These are phyloP conservation scores for Candida taoyuanica DNA, from an alignment of 805 yeast species.

Conservation along the genomic window DNA sequence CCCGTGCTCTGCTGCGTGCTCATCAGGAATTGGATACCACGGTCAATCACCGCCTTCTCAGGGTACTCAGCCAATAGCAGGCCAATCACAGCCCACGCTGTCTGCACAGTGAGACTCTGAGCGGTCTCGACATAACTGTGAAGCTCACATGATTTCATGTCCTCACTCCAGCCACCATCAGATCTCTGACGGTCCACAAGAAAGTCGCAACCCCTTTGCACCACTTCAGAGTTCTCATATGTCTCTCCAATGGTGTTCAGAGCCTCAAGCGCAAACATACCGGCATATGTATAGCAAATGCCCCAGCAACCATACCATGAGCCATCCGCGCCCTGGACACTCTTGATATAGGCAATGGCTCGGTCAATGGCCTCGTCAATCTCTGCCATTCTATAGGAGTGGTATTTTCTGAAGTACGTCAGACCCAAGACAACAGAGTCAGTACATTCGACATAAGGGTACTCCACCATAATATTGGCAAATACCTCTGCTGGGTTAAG, in stretches of 20 bases:
- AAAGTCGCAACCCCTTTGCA: constrained; percentile 80
- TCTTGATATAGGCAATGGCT: constrained; percentile 69
- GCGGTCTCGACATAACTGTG: constrained; percentile 64
- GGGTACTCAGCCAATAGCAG: constrained; percentile 81
- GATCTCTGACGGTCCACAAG: constrained; percentile 64
- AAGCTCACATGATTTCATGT: constrained; percentile 85
- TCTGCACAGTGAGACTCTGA: constrained; percentile 73
- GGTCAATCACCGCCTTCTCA: constrained; percentile 49
- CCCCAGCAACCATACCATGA: constrained; percentile 99
- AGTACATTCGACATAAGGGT: constrained; percentile 97
- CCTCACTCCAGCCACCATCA: constrained; percentile 99
- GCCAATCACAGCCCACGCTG: constrained; percentile 89
- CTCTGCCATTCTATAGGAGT: constrained; percentile 60
- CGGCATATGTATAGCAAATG: constrained; percentile 90
- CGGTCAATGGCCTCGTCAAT: constrained; percentile 64
- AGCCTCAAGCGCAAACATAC: constrained; percentile 97
- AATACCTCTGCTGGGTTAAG: constrained; percentile 97
- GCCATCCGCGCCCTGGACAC: constrained; percentile 73
- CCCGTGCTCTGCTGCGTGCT: constrained; percentile 68
- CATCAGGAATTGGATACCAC: constrained; percentile 62
- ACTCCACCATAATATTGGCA: constrained; percentile 97
- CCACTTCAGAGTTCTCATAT: constrained; percentile 59
- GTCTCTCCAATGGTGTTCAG: constrained; percentile 60
- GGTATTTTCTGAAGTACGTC: constrained; percentile 65
- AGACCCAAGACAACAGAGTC: constrained; percentile 92